Percentiles rank a stretch among this genome's conserved stretches.
phyloP scores from a whole-genome alignment of 257 asterid species.

The Marsdenia floribunda region DNA sequence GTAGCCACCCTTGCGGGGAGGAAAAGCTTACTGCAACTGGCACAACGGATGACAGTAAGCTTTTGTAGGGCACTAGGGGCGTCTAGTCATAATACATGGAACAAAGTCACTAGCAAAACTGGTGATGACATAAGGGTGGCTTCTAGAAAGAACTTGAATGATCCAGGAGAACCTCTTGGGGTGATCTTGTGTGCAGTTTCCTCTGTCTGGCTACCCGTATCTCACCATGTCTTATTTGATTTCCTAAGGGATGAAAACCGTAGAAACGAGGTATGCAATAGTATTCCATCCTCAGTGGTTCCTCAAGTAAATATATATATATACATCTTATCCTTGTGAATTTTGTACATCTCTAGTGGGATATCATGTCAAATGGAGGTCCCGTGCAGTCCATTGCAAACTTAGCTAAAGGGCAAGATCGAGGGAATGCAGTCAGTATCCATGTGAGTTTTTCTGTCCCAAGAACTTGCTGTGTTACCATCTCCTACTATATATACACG shows the following conservation, averaged over 20 bases:
- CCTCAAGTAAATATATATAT: background rate
- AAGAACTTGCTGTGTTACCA: background rate
- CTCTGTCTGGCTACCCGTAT: conserved; percentile 72
- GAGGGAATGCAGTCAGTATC: conserved; percentile 63
- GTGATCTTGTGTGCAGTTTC: conserved; percentile 65
- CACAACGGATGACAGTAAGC: conserved; percentile 70
- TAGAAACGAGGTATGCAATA: conserved; percentile 56
- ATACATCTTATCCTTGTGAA: background rate
- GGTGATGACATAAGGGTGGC: conserved; percentile 75
- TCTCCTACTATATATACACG: background rate
- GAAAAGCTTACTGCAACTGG: conserved; percentile 66
- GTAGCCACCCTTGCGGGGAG: conserved; percentile 79
- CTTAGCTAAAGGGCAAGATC: conserved; percentile 78
- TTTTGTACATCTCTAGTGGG: conserved; percentile 56
- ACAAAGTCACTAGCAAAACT: conserved; percentile 44
- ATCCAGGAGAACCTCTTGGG: conserved; percentile 78
- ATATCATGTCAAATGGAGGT: conserved; percentile 56
- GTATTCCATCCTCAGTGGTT: background rate
- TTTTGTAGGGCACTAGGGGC: conserved; percentile 65
- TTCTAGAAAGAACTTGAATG: conserved; percentile 56
- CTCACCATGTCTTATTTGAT: conserved; percentile 54
- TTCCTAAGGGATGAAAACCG: conserved; percentile 67
- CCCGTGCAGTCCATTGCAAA: conserved; percentile 46
- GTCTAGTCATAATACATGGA: conserved; percentile 79
- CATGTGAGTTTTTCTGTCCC: conserved; percentile 45